Conservation (phyloP, 2,329 filamentous ascomycete genomes). For the Teratosphaeria zuluensis region DNA sequence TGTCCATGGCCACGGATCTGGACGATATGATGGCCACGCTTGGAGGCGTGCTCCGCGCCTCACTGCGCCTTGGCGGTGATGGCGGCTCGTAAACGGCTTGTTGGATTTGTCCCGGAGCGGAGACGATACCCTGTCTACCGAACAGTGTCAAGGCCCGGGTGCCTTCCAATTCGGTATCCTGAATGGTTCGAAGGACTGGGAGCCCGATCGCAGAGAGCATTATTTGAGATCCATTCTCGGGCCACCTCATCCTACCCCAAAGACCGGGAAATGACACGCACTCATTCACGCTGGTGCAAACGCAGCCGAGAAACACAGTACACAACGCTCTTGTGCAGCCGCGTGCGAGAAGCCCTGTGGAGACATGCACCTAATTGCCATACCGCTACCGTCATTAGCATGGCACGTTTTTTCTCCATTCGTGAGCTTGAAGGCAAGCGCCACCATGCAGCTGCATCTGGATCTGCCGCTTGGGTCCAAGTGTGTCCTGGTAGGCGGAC, state of each 20-base stretch:
- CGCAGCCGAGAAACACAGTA: no score
- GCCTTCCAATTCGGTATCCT: background rate
- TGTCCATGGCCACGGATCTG: background rate
- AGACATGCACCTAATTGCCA: background rate
- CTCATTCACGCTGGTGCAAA: no score
- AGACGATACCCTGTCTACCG: background rate
- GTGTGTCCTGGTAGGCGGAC: background rate
- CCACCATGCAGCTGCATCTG: background rate
- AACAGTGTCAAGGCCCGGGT: background rate
- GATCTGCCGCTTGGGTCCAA: background rate
- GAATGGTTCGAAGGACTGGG: background rate
- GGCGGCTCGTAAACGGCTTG: background rate
- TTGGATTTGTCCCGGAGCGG: background rate
- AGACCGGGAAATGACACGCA: background rate
- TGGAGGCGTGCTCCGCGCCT: background rate
- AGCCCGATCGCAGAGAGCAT: background rate
- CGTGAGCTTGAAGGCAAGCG: background rate
- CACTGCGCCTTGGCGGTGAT: background rate
- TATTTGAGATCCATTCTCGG: background rate
- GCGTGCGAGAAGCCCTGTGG: background rate
- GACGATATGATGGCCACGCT: background rate
- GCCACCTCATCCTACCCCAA: background rate
- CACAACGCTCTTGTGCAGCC: no score
- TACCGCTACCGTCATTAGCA: background rate
- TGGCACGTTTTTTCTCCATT: background rate